phyloP scores from a whole-genome alignment of 2,329 filamentous ascomycete species.

The Macroventuria anomochaeta region DNA sequence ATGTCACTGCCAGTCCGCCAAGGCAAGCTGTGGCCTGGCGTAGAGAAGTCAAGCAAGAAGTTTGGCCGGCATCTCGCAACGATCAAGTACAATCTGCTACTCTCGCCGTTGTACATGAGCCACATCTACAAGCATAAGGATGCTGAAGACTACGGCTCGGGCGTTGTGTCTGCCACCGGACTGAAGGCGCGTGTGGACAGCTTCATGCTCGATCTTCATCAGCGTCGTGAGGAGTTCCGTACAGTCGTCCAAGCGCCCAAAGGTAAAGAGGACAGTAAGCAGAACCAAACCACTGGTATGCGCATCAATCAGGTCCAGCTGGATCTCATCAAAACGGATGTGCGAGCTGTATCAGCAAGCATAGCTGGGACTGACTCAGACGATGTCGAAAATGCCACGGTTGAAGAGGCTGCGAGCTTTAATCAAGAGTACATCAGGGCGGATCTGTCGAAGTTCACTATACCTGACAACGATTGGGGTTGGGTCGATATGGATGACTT shows the following conservation, averaged over 20 bases:
- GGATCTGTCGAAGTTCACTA: conserved; percentile 85
- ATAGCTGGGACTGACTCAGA: conserved; percentile 82
- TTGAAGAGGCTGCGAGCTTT: conserved; percentile 65
- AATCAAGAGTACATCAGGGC: conserved; percentile 58
- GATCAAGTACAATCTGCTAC: conserved; percentile 93
- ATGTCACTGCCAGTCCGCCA: conserved; percentile 95
- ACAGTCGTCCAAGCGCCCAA: conserved; percentile 74
- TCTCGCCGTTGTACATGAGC: conserved; percentile 92
- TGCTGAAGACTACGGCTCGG: conserved; percentile 79
- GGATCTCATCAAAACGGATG: conserved; percentile 88
- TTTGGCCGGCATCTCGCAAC: conserved; percentile 97
- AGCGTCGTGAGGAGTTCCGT: conserved; percentile 89
- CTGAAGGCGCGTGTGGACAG: conserved; percentile 94
- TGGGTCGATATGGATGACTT: conserved; percentile 99
- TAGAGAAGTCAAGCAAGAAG: conserved; percentile 97
- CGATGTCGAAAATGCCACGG: conserved; percentile 71
- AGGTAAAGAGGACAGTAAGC: conserved; percentile 65
- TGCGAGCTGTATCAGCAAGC: conserved; percentile 89
- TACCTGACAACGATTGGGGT: conserved; percentile 91
- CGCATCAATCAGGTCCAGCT: conserved; percentile 94
- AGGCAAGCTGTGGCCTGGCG: conserved; percentile 85
- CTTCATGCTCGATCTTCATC: conserved; percentile 96
- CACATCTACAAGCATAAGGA: conserved; percentile 99
- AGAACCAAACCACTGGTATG: conserved; percentile 87
- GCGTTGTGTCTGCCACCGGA: conserved; percentile 88